Base-by-base conservation (phyloP, 495 filamentous ascomycete species). In the Talaromyces thailandensis region DNA sequence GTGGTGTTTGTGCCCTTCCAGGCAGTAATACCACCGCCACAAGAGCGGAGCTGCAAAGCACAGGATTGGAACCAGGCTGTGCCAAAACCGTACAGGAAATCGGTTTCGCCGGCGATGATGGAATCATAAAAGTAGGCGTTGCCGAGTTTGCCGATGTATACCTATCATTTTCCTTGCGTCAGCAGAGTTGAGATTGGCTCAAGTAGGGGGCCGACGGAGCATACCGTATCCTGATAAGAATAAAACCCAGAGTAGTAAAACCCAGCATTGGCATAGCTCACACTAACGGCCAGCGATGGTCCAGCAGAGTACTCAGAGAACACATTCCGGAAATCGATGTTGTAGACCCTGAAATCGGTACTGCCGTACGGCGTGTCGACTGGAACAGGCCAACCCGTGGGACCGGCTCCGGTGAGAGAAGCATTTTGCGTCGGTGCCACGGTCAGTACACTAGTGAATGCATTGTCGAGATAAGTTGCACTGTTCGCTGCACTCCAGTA, bases 1-100 rank as follows among this genome's bases (percentile, higher is more conserved):
- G 82, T 86, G 0, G 83, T 86, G 69, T 87, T 87, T 1, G 79
- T 83, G 14, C 83, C 84, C 60, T 87, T 87, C 84, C 84, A 86
- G 6, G 84, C 84, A n/a, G 82, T 85, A 55, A 86, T 79, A 53
- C 84, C 84, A 62, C 84, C 84, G 26, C 84, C 84, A 66, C 83
- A 86, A 58, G 69, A 68, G 31, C 84, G 79, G 26, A 87, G 75
- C 4, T 70, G 68, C 6, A 86, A 61, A 2, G 69, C 63, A 4
- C 70, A 77, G 3, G 72, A 69, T 64, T 81, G 71, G 31, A 81
- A 69, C 72, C 76, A 83, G 26, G 74, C 74, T 8, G 79, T 82
- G 64, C 80, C 79, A 67, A 83, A 83, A 28, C 76, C 80, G 71
- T 82, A 83, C 6, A 82, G 69, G 69, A 83, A 82, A 66, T 87